Base-by-base conservation (phyloP, 345 rosid genomes). In the Eucalyptus urophylla region DNA sequence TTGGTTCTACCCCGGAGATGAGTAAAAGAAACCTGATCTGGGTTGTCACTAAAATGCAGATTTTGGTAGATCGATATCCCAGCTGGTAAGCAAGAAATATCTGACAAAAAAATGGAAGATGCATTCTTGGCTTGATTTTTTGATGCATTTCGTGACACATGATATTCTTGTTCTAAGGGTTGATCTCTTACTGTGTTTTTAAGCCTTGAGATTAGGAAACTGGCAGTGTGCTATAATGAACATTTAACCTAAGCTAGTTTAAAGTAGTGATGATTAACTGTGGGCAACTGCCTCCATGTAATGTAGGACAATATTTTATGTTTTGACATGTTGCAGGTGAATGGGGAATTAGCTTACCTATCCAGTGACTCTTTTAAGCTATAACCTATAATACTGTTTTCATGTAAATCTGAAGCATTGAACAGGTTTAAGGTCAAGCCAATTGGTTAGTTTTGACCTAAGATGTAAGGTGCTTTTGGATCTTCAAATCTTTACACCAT, bases 1-100 rank as follows among this genome's bases (percentile, higher is more conserved):
- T 98, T 93, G 99, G 99, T 91, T 90, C 99, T 86, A 98, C 99
- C 21, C 99, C 99, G 47, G 99, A 96, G 93, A 98, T 98, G 99
- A 91, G 91, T 87, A 98, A 95, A 94, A 94, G 93, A 94, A 95
- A 98, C 88, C 92, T 98, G 89, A 97, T 97, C 91, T 98, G 99
- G 99, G 99, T 98, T 53, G 99, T 98, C 40, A 90, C 98, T 33
- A 94, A 96, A 58, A 98, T 97, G 98, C 99, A 97, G 93, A 96
- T 96, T 89, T 94, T 95, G n/a, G 95, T 97, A 43, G 99, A 98
- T 91, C 95, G 95, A 80, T 98, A 98, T 93, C 99, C 99, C 69
- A 95, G 97, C 86, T 96, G 99, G 99, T 97, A 94, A 95, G 97
- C 88, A 76, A 67, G 58, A 49, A 53, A 53, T 43, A 6, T 33